Percentiles rank a stretch among this genome's conserved stretches.
Conservation (phyloP, 1,139 yeast species). For the Lipomyces yarrowii region DNA sequence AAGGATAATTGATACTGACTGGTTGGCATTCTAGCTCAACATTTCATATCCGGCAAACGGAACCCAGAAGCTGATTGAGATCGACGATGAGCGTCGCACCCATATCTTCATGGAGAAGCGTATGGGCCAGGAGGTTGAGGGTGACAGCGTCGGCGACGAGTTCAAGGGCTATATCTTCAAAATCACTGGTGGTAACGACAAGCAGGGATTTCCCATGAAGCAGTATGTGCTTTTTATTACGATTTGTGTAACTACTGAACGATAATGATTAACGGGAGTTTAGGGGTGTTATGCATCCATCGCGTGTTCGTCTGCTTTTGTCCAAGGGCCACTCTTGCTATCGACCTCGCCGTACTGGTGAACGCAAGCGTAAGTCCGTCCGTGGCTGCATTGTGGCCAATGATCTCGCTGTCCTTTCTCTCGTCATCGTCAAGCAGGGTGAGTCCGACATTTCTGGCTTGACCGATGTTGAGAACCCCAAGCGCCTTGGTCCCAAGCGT, state of each 20-base stretch:
- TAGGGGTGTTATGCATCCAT: conserved; percentile 84
- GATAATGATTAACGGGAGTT: background rate
- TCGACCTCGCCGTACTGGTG: conserved; percentile 99
- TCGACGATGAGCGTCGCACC: conserved; percentile 98
- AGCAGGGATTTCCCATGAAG: conserved; percentile 99
- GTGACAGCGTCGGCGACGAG: conserved; percentile 97
- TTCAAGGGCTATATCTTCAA: conserved; percentile 99
- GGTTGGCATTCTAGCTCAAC: conserved; percentile 64
- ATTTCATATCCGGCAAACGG: conserved; percentile 99
- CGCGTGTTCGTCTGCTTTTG: conserved; percentile 96
- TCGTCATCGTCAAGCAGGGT: conserved; percentile 96
- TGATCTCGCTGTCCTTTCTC: conserved; percentile 94
- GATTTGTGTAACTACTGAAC: background rate
- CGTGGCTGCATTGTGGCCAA: conserved; percentile 99
- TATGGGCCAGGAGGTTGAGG: conserved; percentile 99
- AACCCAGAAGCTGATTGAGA: conserved; percentile 96
- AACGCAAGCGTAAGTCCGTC: conserved; percentile 99
- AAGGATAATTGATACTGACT: background rate
- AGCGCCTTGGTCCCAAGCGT: conserved; percentile 99
- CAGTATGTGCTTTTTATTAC: conserved; percentile 63
- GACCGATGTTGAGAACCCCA: conserved; percentile 92
- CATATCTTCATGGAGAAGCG: conserved; percentile 99
- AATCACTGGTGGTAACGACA: conserved; percentile 99
- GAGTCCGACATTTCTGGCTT: conserved; percentile 94
- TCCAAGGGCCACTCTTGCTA: conserved; percentile 96